These are phyloP conservation scores for Parastagonospora nodorum DNA, from an alignment of 2,329 filamentous ascomycete species.

Conservation along the genomic window DNA sequence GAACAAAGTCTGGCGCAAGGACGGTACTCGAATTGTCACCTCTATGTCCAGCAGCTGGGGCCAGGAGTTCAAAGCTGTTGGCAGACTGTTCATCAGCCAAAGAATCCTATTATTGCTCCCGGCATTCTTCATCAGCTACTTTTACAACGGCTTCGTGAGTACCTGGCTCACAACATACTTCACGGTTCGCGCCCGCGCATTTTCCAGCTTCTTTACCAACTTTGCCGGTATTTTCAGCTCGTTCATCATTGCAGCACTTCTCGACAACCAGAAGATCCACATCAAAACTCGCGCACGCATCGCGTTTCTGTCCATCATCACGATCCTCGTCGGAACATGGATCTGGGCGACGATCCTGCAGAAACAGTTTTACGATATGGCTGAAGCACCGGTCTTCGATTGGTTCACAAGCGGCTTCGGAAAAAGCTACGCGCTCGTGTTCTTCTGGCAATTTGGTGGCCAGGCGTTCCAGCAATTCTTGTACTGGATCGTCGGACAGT, in stretches of 20 bases:
- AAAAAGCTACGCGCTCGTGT: constrained; percentile 39
- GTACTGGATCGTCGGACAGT: constrained; percentile 46
- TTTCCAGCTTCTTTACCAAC: constrained; percentile 45
- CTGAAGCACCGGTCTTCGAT: constrained; percentile 34
- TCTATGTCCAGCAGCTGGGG: constrained; percentile 28
- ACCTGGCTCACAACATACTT: constrained; percentile 45
- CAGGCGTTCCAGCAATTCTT: constrained; percentile 46
- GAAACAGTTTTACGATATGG: constrained; percentile 37
- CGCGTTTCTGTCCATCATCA: constrained; percentile 35
- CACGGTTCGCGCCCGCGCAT: constrained; percentile 42
- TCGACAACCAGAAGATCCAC: constrained; percentile 40
- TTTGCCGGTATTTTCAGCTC: constrained; percentile 44
- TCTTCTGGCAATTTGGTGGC: constrained; percentile 45
- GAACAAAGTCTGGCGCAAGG: constrained; percentile 51
- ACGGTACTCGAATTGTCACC: constrained; percentile 45
- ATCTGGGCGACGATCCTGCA: constrained; percentile 43
- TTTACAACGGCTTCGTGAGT: constrained; percentile 45
- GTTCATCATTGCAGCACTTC: constrained; percentile 40
- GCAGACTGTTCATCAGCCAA: constrained; percentile 35
- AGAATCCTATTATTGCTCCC: constrained; percentile 40
- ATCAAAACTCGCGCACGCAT: constrained; percentile 41
- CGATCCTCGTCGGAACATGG: constrained; percentile 41
- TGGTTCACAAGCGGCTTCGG: constrained; percentile 44
- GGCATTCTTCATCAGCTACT: constrained; percentile 47
- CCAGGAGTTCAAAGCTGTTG: constrained; percentile 38